Evolutionary conservation across 176 grass and related monocot species (phyloP).

Genomic region (Secale cereale): DNA sequence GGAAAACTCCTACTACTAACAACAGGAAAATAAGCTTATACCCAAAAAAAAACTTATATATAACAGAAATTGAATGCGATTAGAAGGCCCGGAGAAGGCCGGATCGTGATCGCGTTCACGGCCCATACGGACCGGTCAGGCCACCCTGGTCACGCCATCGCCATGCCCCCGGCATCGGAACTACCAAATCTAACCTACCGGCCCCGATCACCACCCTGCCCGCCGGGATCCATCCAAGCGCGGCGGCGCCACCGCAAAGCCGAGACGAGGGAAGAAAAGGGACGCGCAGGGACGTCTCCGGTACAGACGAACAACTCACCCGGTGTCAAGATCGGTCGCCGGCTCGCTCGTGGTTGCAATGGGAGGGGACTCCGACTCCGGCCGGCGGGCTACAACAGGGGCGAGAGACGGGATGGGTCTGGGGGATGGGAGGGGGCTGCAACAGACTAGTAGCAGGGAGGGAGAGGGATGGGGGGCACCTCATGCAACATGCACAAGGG

Average conservation of each 20-base stretch:
- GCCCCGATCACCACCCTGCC: no score
- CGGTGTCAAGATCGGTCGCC: no score
- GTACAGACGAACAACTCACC: not conserved
- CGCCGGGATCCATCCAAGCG: no score
- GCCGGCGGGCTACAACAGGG: not conserved
- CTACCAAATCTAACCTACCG: not conserved
- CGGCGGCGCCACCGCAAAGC: no score
- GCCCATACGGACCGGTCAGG: not conserved
- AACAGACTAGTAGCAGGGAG: not conserved
- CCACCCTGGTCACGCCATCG: not conserved
- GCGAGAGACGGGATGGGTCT: not conserved
- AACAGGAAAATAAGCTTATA: no score
- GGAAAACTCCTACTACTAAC: no score
- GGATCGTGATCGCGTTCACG: not conserved
- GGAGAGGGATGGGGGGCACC: not conserved
- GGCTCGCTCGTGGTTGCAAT: not conserved
- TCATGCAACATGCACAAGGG: conserved; percentile 42
- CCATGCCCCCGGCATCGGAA: not conserved
- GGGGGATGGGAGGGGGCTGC: no score
- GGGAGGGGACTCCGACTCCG: no score
- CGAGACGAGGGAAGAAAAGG: not conserved
- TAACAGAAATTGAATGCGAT: not conserved
- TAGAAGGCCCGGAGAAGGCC: not conserved
- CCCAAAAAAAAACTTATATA: not conserved
- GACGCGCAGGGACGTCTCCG: no score